phyloP scores from a whole-genome alignment of 352 stramenopile genomes.

The Phytopythium oedochilum region DNA sequence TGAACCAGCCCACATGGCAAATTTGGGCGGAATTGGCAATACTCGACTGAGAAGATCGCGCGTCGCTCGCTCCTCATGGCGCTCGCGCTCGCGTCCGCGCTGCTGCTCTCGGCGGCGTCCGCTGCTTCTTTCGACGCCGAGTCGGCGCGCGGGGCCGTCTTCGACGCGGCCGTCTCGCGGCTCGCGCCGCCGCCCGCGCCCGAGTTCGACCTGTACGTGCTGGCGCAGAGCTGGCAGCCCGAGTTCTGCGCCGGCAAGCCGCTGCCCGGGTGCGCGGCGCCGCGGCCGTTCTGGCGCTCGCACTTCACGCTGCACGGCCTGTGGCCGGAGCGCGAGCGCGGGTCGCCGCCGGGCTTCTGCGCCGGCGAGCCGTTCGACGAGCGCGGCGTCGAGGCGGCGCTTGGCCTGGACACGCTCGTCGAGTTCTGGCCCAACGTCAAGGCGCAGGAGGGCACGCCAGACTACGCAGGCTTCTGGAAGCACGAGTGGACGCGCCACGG shows the following conservation, averaged over 20 bases:
- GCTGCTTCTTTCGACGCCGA: neutral
- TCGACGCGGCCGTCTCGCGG: constrained; percentile 17
- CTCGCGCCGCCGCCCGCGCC: constrained; percentile 8
- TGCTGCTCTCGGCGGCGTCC: neutral
- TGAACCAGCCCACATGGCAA: no score
- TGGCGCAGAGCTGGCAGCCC: constrained; percentile 89
- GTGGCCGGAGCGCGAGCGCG: constrained; percentile 74
- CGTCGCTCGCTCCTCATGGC: neutral
- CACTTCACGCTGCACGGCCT: constrained; percentile 89
- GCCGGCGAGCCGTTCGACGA: constrained; percentile 67
- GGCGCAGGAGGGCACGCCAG: constrained; percentile 27
- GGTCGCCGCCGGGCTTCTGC: constrained; percentile 75
- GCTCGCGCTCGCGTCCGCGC: neutral
- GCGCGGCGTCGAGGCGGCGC: constrained; percentile 39
- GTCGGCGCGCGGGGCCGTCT: constrained; percentile 16
- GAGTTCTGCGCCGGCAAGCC: constrained; percentile 74
- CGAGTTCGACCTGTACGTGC: constrained; percentile 85
- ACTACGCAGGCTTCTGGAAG: constrained; percentile 88
- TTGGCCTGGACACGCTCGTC: constrained; percentile 70
- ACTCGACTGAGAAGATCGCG: neutral
- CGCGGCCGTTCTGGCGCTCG: constrained; percentile 67
- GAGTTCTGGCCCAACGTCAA: constrained; percentile 89
- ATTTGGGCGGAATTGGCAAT: no score
- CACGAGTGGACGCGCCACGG: constrained; percentile 94
- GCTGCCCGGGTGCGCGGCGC: constrained; percentile 65